Evolutionary conservation across 129 eudicot species (phyloP).

Genomic region (Kitagawia praeruptora): DNA sequence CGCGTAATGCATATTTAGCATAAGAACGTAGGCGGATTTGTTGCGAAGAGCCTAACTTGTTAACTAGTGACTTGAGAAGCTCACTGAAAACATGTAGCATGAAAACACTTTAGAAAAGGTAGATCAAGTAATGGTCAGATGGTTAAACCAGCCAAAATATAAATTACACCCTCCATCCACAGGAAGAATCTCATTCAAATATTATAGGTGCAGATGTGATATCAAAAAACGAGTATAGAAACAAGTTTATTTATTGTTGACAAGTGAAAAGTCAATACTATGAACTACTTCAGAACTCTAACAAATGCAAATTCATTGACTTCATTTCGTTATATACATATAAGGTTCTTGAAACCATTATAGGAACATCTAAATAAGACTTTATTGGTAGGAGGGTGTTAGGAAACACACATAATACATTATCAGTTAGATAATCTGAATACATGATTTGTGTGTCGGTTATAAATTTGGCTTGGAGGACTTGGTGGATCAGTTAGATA

Average conservation of each 20-base stretch:
- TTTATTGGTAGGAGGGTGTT: background rate
- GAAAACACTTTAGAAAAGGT: background rate
- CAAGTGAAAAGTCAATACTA: background rate
- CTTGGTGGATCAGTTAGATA: too few relatives aligned
- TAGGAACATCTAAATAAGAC: background rate
- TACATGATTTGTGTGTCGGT: too few relatives aligned
- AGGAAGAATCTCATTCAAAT: background rate
- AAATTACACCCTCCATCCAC: background rate
- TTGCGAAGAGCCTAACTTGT: constrained; percentile 70
- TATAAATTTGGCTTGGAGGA: too few relatives aligned
- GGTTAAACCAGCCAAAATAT: background rate
- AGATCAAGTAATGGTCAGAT: background rate
- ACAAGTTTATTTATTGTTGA: background rate
- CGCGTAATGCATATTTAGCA: constrained; percentile 70
- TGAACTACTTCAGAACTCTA: background rate
- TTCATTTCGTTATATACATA: background rate
- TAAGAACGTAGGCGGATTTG: constrained; percentile 51
- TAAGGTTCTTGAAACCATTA: background rate
- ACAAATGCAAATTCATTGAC: background rate
- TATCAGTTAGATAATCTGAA: too few relatives aligned
- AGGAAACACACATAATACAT: too few relatives aligned
- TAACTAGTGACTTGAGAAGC: constrained; percentile 62
- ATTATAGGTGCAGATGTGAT: background rate
- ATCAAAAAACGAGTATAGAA: background rate
- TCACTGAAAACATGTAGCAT: constrained; percentile 43